phyloP scores from a whole-genome alignment of 2,329 filamentous ascomycete species.

The Diaporthe sp. region DNA sequence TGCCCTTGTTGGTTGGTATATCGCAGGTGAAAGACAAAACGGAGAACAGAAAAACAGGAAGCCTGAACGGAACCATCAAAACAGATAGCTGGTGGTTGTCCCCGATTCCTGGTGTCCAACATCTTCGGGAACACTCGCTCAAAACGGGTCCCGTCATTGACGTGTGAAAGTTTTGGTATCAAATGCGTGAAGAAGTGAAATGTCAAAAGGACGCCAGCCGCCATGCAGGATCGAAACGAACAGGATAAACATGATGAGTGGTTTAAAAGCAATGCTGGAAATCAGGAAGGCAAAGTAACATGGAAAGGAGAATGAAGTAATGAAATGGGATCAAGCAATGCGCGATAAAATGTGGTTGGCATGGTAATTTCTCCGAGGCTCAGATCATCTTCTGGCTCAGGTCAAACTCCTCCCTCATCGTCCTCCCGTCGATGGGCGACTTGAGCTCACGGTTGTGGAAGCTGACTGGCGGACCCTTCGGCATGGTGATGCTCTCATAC shows the following conservation, averaged over 20 bases:
- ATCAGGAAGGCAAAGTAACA: neutral
- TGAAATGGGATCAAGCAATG: neutral
- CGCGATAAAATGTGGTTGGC: constrained; percentile 14
- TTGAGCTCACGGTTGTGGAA: constrained; percentile 57
- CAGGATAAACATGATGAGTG: constrained; percentile 38
- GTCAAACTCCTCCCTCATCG: constrained; percentile 51
- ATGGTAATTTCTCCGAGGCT: constrained; percentile 26
- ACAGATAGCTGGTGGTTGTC: constrained; percentile 32
- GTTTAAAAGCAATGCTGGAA: constrained; percentile 36
- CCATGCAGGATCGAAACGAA: constrained; percentile 50
- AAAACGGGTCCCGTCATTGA: constrained; percentile 28
- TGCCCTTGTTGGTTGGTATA: constrained; percentile 34
- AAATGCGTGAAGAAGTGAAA: constrained; percentile 44
- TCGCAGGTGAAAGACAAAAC: constrained; percentile 12
- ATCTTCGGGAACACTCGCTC: constrained; percentile 28
- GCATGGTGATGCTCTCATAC: constrained; percentile 54
- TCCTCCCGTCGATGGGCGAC: constrained; percentile 45
- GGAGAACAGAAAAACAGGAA: neutral
- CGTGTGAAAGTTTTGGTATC: constrained; percentile 41
- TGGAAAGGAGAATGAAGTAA: neutral
- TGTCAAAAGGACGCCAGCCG: constrained; percentile 52
- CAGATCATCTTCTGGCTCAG: constrained; percentile 68
- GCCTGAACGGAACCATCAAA: constrained; percentile 6
- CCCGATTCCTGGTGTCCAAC: constrained; percentile 30
- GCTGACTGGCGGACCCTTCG: constrained; percentile 53